Evolutionary conservation across 768 basidiomycete genomes (phyloP).

Genomic region (Termitomyces sp.): DNA sequence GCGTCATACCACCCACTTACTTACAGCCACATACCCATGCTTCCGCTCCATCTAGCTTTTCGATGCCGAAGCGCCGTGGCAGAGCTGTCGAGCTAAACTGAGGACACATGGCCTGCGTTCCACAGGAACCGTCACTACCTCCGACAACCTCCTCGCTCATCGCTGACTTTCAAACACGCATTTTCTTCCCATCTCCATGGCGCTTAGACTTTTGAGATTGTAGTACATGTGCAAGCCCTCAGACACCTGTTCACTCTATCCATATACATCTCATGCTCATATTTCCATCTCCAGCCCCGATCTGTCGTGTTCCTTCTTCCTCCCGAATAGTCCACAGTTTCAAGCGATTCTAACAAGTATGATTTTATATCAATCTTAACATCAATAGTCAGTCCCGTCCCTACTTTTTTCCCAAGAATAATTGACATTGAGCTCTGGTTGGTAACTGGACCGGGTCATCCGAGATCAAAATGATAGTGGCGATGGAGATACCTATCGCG

Average conservation of each 20-base stretch:
- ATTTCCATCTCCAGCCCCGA: no score
- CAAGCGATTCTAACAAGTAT: no score
- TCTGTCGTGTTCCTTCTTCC: background rate
- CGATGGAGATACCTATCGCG: background rate
- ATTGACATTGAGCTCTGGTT: background rate
- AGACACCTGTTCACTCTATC: background rate
- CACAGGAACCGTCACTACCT: slow-evolving; percentile 6
- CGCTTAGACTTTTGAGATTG: background rate
- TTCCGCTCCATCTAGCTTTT: slow-evolving; percentile 11
- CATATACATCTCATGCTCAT: no score
- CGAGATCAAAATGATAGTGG: background rate
- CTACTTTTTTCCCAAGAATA: background rate
- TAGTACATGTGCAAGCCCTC: background rate
- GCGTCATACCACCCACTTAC: background rate
- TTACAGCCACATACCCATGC: background rate
- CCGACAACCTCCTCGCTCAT: slow-evolving; percentile 8
- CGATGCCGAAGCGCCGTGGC: slow-evolving; percentile 4
- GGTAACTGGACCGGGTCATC: background rate
- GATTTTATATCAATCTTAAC: no score
- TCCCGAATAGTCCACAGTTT: background rate
- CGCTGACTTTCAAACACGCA: background rate
- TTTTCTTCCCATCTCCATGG: background rate
- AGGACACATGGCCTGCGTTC: background rate
- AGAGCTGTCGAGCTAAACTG: background rate
- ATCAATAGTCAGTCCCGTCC: no score